phyloP scores from a whole-genome alignment of 2,329 filamentous ascomycete genomes.

The Neocucurbitaria cava region DNA sequence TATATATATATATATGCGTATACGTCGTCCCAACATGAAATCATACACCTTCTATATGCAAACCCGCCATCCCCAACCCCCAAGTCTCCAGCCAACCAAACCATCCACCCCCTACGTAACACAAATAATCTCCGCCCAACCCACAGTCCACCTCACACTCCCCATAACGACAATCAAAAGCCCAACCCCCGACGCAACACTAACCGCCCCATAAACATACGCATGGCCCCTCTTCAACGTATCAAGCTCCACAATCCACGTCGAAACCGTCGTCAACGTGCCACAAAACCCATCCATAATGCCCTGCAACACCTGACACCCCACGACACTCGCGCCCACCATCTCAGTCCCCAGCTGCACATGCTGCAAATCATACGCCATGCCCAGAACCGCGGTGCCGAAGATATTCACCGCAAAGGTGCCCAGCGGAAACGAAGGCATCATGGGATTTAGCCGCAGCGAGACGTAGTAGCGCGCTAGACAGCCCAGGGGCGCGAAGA shows the following conservation, averaged over 20 bases:
- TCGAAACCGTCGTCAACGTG: conserved; percentile 56
- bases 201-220: conserved; percentile 72
- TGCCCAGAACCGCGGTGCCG: conserved; percentile 76
- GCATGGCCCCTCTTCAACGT: conserved; percentile 57
- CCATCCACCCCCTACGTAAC: conserved; percentile 10
- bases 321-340: conserved; percentile 49
- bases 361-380: conserved; percentile 81
- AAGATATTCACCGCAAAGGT: conserved; percentile 84
- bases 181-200: conserved; percentile 65
- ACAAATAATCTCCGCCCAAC: conserved; percentile 49
- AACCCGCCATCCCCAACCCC: too few relatives aligned
- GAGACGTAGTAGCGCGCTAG: conserved; percentile 77
- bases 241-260: conserved; percentile 56
- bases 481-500: conserved; percentile 84
- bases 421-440: conserved; percentile 77
- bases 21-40: neutral
- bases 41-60: neutral
- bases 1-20: too few relatives aligned
- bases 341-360: conserved; percentile 56
- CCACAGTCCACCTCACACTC: conserved; percentile 71
- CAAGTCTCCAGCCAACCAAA: neutral
- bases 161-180: conserved; percentile 76
- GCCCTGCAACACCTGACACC: conserved; percentile 57
- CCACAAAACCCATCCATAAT: conserved; percentile 59
- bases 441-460: conserved; percentile 70